These are phyloP conservation scores for Amanita subjunquillea DNA, from an alignment of 768 basidiomycete genomes.

Conservation along the genomic window DNA sequence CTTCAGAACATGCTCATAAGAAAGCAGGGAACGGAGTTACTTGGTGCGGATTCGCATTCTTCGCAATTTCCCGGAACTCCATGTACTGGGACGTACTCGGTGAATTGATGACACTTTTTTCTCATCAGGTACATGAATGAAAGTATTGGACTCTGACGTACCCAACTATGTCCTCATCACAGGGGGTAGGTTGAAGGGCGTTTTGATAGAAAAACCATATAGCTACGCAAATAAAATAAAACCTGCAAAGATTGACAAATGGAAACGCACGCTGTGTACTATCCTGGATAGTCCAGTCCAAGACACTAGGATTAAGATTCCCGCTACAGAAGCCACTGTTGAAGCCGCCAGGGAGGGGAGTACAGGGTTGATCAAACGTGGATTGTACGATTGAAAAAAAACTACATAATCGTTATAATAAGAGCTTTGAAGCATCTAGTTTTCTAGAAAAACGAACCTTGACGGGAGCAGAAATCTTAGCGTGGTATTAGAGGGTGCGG, in stretches of 20 bases:
- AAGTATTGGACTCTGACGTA: slow-evolving; percentile 10
- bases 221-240: slow-evolving; percentile 7
- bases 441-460: slow-evolving; percentile 15
- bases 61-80: slow-evolving; percentile 17
- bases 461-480: slow-evolving; percentile 30
- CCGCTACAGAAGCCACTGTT: slow-evolving; percentile 21
- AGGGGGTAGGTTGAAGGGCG: slow-evolving; percentile 24
- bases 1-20: neutral
- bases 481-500: slow-evolving; percentile 21
- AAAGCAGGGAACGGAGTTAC: slow-evolving; percentile 11
- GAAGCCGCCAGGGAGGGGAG: slow-evolving; percentile 29
- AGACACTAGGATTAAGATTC: slow-evolving; percentile 14
- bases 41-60: slow-evolving; percentile 14
- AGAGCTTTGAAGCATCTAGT: neutral
- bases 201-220: slow-evolving; percentile 30
- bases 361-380: slow-evolving; percentile 25
- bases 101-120: slow-evolving; percentile 25
- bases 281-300: slow-evolving; percentile 26
- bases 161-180: slow-evolving; percentile 30
- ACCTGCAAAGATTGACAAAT: neutral
- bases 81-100: slow-evolving; percentile 16
- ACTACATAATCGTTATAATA: slow-evolving; percentile 10
- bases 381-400: slow-evolving; percentile 31
- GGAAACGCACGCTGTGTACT: slow-evolving; percentile 16
- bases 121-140: neutral